phyloP scores from a whole-genome alignment of 441 rosid genomes.

The Aleurites moluccanus region DNA sequence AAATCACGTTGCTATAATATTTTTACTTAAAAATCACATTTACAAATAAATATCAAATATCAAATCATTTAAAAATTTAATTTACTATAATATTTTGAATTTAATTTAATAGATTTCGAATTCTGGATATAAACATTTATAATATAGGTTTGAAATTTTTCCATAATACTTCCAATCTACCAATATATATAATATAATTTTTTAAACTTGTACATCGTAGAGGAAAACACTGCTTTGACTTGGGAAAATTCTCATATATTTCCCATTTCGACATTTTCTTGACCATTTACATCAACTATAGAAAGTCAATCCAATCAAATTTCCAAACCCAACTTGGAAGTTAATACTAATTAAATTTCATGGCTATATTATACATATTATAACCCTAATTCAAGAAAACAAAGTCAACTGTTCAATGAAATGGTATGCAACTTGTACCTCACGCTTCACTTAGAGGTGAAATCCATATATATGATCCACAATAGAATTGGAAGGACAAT shows the following conservation, averaged over 20 bases:
- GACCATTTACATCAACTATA: neutral
- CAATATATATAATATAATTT: neutral
- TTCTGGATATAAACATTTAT: no score
- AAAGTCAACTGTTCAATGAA: neutral
- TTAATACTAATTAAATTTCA: neutral
- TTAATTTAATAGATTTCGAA: no score
- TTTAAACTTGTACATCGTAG: neutral
- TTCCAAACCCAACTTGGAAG: slow-evolving; percentile 11
- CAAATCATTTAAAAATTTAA: no score
- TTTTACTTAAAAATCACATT: no score
- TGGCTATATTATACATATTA: neutral
- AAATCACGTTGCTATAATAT: no score
- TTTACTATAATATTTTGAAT: no score
- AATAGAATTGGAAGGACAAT: neutral
- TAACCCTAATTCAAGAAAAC: neutral
- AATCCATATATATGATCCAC: no score
- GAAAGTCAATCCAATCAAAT: neutral
- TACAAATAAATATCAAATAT: no score
- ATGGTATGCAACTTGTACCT: neutral
- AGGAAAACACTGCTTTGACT: neutral
- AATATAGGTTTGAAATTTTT: no score
- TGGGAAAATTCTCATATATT: neutral
- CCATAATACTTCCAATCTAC: no score
- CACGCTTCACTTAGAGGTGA: neutral
- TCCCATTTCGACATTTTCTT: neutral